These are phyloP conservation scores for Somion occarium DNA, from an alignment of 1,284 basidiomycete genomes.

Conservation along the genomic window DNA sequence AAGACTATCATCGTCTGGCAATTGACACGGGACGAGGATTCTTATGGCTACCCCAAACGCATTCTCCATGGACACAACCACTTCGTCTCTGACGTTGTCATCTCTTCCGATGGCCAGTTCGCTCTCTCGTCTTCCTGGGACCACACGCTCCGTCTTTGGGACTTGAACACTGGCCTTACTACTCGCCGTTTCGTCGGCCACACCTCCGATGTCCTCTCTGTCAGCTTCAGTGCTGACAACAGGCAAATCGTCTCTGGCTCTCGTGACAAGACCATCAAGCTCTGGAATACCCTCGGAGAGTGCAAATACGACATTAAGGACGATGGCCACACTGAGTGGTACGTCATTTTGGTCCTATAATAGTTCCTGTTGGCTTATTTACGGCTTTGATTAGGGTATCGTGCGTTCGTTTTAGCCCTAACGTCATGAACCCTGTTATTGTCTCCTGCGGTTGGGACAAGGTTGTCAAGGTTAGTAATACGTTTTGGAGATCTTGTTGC, in stretches of 20 bases:
- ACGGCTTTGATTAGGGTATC: conserved; percentile 74
- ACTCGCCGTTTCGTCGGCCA: conserved; percentile 98
- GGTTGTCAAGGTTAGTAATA: conserved; percentile 90
- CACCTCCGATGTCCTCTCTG: conserved; percentile 95
- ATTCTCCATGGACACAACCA: conserved; percentile 99
- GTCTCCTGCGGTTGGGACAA: conserved; percentile 99
- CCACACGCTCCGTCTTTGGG: conserved; percentile 99
- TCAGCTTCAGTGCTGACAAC: conserved; percentile 98
- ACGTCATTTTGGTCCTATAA: conserved; percentile 20
- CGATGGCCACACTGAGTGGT: conserved; percentile 97
- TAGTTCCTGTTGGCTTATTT: too few relatives aligned
- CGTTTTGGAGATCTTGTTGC: conserved; percentile 14
- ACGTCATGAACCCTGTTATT: conserved; percentile 96
- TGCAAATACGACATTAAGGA: conserved; percentile 99
- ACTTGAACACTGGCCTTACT: conserved; percentile 92
- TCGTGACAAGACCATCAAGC: conserved; percentile 96
- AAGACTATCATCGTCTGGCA: conserved; percentile 99
- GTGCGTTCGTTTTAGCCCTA: conserved; percentile 99
- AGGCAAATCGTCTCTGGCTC: conserved; percentile 98
- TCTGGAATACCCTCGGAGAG: conserved; percentile 99
- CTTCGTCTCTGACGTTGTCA: conserved; percentile 99
- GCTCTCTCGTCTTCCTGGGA: conserved; percentile 99
- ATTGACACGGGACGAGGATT: conserved; percentile 91
- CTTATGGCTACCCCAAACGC: conserved; percentile 94
- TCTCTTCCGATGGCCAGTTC: conserved; percentile 99